Conservation (phyloP, 2,329 filamentous ascomycete genomes). For the Pseudocercospora eumusae region DNA sequence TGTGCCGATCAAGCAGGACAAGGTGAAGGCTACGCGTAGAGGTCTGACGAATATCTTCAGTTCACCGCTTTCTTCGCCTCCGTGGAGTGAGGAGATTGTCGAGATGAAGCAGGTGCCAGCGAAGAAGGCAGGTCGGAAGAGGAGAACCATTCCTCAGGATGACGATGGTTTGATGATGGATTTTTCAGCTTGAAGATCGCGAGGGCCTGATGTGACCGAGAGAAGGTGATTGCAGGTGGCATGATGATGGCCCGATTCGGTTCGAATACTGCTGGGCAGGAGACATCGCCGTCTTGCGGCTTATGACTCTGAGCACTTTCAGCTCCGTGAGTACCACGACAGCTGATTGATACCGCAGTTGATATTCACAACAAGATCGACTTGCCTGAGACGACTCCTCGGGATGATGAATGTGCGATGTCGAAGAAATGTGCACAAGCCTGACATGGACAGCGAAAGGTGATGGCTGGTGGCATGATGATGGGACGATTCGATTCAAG, state of each 20-base stretch:
- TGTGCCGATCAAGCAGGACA: not conserved
- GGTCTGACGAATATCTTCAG: constrained; percentile 12
- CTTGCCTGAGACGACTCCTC: too few species aligned
- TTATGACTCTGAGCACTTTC: too few species aligned
- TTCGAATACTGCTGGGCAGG: not conserved
- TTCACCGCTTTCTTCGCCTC: not conserved
- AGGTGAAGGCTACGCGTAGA: not conserved
- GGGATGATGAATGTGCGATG: too few species aligned
- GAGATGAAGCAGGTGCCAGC: not conserved
- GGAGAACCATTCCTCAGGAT: not conserved
- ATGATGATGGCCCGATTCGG: not conserved
- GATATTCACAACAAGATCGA: too few species aligned
- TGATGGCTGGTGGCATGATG: too few species aligned
- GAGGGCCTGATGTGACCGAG: not conserved
- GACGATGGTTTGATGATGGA: not conserved
- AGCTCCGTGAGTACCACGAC: too few species aligned
- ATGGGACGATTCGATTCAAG: too few species aligned
- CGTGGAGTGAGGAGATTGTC: not conserved
- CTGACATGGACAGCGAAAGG: too few species aligned
- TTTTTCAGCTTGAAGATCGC: not conserved
- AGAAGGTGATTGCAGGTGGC: not conserved
- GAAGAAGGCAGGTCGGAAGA: not conserved
- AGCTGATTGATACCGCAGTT: too few species aligned
- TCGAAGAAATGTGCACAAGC: too few species aligned
- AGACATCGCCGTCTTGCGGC: not conserved